A percentile compares a stretch with the other conserved stretches of the same genome.
phyloP scores from a whole-genome alignment of 23 red algal species.

The Rhodosorus marinus region DNA sequence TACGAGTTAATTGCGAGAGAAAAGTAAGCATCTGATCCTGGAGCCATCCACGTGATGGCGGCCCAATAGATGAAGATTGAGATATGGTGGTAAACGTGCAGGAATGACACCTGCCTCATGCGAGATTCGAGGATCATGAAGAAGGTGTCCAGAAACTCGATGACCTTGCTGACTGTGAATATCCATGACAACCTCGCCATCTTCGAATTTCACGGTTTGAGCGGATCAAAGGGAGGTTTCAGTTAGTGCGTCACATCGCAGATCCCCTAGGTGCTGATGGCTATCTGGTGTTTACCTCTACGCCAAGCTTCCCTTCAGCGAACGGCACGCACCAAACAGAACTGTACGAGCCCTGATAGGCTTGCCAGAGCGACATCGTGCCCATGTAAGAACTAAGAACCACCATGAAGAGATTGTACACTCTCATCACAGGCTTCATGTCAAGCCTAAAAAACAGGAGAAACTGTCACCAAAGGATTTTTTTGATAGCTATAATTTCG shows the following conservation, averaged over 20 bases:
- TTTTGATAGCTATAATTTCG: no score
- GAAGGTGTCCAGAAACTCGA: slow-evolving; percentile 57
- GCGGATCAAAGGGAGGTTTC: no score
- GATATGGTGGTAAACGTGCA: slow-evolving; percentile 64
- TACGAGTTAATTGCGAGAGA: slow-evolving; percentile 52
- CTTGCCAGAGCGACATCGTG: slow-evolving; percentile 17
- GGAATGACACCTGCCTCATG: slow-evolving; percentile 34
- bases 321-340: slow-evolving; percentile 57
- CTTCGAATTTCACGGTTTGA: no score
- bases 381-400: slow-evolving; percentile 44
- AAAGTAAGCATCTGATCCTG: slow-evolving; percentile 53
- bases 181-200: slow-evolving; percentile 57
- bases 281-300: no score
- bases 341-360: slow-evolving; percentile 7
- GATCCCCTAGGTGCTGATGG: no score
- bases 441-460: no score
- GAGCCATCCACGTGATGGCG: slow-evolving; percentile 39
- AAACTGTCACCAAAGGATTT: no score
- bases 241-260: no score
- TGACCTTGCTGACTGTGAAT: slow-evolving; percentile 50
- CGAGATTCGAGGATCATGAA: slow-evolving; percentile 73
- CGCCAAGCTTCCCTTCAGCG: slow-evolving; percentile 15
- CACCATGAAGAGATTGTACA: slow-evolving; percentile 73
- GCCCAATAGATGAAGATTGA: slow-evolving; percentile 55
- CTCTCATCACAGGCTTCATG: slow-evolving; percentile 49